These are phyloP conservation scores for Chaetomium globosum DNA, from an alignment of 2,329 filamentous ascomycete genomes.

Conservation along the genomic window DNA sequence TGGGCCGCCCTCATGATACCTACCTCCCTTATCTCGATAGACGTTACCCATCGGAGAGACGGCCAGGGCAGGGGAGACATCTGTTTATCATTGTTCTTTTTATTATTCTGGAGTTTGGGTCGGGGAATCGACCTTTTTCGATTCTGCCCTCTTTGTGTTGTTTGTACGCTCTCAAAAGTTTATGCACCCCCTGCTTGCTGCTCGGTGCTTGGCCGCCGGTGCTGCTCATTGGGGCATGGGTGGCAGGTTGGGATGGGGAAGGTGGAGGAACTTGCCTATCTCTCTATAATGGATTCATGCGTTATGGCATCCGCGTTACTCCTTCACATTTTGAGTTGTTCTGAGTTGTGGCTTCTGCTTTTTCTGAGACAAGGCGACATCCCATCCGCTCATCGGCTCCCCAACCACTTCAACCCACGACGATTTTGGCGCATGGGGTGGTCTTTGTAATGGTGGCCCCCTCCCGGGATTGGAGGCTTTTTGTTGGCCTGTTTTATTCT, in stretches of 20 bases:
- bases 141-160: slow-evolving; percentile 12
- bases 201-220: neutral
- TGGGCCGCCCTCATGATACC: slow-evolving; percentile 26
- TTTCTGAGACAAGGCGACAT: neutral
- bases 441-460: neutral
- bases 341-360: neutral
- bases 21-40: slow-evolving; percentile 27
- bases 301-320: slow-evolving; percentile 1
- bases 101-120: slow-evolving; percentile 14
- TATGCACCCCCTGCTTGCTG: slow-evolving; percentile 6
- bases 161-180: slow-evolving; percentile 21
- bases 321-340: neutral
- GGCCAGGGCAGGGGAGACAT: slow-evolving; percentile 16
- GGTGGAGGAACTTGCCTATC: neutral
- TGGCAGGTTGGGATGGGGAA: slow-evolving; percentile 4
- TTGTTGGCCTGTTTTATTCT: neutral
- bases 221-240: neutral
- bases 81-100: slow-evolving; percentile 12
- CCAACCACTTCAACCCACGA: neutral
- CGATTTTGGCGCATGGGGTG: neutral
- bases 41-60: slow-evolving; percentile 34
- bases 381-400: neutral
- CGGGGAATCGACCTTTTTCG: slow-evolving; percentile 13
- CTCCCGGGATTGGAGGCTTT: neutral
- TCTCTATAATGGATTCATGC: slow-evolving; percentile 9